phyloP scores from a whole-genome alignment of 495 filamentous ascomycete species.

The Daldinia grandis region DNA sequence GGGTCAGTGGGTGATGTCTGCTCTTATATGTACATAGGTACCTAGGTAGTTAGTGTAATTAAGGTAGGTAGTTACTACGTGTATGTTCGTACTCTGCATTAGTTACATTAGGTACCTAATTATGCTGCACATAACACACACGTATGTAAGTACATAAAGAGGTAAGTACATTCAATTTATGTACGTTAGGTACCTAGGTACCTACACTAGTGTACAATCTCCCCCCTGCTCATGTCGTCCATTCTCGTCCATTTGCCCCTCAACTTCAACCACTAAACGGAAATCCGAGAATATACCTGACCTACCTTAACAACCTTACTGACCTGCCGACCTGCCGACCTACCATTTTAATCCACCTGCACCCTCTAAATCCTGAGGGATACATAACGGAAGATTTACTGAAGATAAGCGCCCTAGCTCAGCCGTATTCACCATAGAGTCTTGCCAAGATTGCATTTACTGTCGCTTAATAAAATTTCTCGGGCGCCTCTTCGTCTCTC shows the following conservation, averaged over 20 bases:
- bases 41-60: too few relatives aligned
- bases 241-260: slow-evolving; percentile 21
- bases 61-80: too few relatives aligned
- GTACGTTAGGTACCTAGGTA: background rate
- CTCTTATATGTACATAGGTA: too few relatives aligned
- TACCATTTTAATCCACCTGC: slow-evolving; percentile 25
- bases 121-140: too few relatives aligned
- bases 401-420: slow-evolving; percentile 28
- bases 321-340: slow-evolving; percentile 3
- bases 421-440: slow-evolving; percentile 19
- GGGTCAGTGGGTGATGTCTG: too few relatives aligned
- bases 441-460: slow-evolving; percentile 18
- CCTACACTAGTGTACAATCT: background rate
- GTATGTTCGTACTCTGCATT: too few relatives aligned
- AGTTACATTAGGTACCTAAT: too few relatives aligned
- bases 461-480: slow-evolving; percentile 22
- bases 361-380: slow-evolving; percentile 24
- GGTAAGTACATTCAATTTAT: slow-evolving; percentile 1
- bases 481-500: slow-evolving; percentile 9
- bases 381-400: slow-evolving; percentile 28
- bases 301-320: slow-evolving; percentile 17
- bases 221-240: background rate
- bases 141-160: background rate
- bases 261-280: slow-evolving; percentile 29
- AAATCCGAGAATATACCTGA: slow-evolving; percentile 17